Base-by-base conservation (phyloP, 352 stramenopile genomes). In the Pythium coloratum region DNA sequence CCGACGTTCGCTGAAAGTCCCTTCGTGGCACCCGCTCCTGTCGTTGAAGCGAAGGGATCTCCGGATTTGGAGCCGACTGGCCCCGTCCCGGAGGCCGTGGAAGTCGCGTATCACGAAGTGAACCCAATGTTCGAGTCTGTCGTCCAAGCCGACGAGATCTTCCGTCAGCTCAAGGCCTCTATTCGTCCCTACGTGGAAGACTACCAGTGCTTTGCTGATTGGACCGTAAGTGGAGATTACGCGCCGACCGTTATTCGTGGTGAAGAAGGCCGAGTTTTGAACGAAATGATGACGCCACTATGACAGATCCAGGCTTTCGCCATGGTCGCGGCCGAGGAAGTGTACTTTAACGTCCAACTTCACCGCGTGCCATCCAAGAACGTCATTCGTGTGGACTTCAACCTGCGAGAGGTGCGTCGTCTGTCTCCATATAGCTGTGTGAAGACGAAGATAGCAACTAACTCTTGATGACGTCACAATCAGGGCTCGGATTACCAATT, bases 41-140 rank as follows among this genome's bases (percentile, higher is more conserved):
- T 71, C 49, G 44, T 73, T 54, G 32, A 71, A 54, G 24, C 34
- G 24, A 60, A 70, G 71, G 65, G 68, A 55, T 38, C 77, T 71
- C 58, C 60, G 67, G 50, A 72, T 76, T 60, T 75, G n/a, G 68
- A 70, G 36, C 80, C 78, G 14, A 83, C 53, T 67, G 80, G 73
- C 64, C 76, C 87, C 42, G 76, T 92, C 1, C 84, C 84, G 0
- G 75, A 86, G 54, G 79, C 76, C 12, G 36, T 36, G n/a, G 75
- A 78, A 4, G 77, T 86, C 13, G 69, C 62, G 18, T 92, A 86
- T 56, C 78, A 71, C 54, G 72, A 83, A 62, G 82, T 92, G 34
- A 92, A 92, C 68, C 84, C 82, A 42, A 85, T 72, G 71, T 92
- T 92, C 54, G 84, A 92, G 74, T 92, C 84, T 1, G 71, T 72